Evolutionary conservation across 106 monocot genomes (phyloP), one percentile per base, ranked within the genome.

Genomic region (Dendrobium catenatum): DNA sequence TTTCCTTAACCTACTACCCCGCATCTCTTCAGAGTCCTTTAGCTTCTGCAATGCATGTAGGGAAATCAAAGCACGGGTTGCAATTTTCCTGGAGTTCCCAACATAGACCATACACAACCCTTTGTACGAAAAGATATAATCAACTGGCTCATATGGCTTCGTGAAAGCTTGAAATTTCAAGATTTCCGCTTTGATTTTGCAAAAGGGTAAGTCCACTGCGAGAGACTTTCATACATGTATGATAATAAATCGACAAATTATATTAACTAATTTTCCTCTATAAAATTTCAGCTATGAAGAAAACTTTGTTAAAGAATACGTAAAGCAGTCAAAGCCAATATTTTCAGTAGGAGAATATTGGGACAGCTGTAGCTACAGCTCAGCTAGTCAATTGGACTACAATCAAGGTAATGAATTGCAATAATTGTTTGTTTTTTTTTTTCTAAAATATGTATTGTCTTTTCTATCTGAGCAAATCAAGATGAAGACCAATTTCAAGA

Each of bases 161-260:
- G 80, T 11, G 73, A 77, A 54, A 84, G 16, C 37, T 56, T 93
- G 59, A 93, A 91, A 20, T 96, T 96, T 75, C 86, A 93, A 42
- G 95, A 96, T 85, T 91, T 96, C 49, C 91, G 91, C 16, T 93
- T 96, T 85, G 93, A 96, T 85, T 96, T 89, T 88, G 93, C 95
- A 42, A 96, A 91, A 85, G 95, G 95, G 95, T 91, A 84, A 84
- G 43, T 24, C 0, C 11, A 51, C 17, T 17, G 27, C 68, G 80
- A 2, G 20, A 22, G 22, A 19, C 31, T 68, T 79, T 22, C 33
- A 13, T 19, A 9, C 33, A 24, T 26, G 64, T 15, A 66, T 9
- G 64, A 66, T 66, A 24, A 26, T 24, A 66, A 59, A 3, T 31
- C 19, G 64, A 2, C 9, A 16, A 29, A 67, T 31, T 46, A 1